phyloP scores from a whole-genome alignment of 106 monocot species.

The Dioscorea alata region DNA sequence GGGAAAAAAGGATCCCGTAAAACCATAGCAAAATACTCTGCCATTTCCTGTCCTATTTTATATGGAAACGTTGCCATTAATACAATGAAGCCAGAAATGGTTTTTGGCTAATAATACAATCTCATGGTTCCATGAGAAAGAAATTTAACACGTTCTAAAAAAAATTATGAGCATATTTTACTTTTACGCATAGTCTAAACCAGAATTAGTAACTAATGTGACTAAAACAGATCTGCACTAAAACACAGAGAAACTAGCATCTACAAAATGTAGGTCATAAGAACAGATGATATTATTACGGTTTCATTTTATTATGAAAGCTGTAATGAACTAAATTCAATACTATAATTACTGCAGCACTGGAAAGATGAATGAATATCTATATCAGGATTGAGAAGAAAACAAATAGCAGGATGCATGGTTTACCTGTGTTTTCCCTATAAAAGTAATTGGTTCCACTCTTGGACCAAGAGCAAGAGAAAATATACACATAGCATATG shows the following conservation, averaged over 20 bases:
- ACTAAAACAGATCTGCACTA: not conserved
- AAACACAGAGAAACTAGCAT: not conserved
- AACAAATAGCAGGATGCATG: not conserved
- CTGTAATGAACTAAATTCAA: not conserved
- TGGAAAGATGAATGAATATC: not conserved
- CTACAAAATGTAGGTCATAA: not conserved
- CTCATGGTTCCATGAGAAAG: no score
- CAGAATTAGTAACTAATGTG: no score
- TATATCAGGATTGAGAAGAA: not conserved
- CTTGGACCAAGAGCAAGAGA: conserved; percentile 85
- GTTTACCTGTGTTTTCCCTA: conserved; percentile 80
- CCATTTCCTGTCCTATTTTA: no score
- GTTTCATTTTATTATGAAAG: not conserved
- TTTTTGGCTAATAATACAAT: no score
- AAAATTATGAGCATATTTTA: no score
- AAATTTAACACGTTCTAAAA: no score
- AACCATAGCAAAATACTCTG: no score
- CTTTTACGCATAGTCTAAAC: no score
- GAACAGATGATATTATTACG: not conserved
- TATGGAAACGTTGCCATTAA: no score
- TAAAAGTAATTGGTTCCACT: conserved; percentile 69
- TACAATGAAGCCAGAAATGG: no score
- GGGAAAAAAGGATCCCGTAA: no score
- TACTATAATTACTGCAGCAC: not conserved
- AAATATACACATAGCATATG: conserved; percentile 95